Evolutionary conservation across 176 grass and related monocot species (phyloP).

Genomic region (Oryza glumipatula): DNA sequence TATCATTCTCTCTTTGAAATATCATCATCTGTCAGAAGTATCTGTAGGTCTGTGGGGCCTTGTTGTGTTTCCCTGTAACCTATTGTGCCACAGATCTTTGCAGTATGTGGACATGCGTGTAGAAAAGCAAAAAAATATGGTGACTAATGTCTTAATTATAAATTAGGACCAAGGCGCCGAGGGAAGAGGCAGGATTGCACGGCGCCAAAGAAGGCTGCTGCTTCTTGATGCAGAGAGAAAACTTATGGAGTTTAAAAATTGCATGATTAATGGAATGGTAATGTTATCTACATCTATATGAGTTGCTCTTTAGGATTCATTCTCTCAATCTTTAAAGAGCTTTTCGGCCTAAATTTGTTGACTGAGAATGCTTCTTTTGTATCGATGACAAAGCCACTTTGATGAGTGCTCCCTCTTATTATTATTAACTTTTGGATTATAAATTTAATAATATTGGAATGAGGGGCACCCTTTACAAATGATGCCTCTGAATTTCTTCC

Average conservation of each 20-base stretch:
- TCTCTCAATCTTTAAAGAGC: neutral
- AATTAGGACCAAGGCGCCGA: constrained; percentile 88
- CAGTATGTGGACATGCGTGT: neutral
- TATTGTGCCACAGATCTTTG: neutral
- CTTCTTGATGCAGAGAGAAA: constrained; percentile 85
- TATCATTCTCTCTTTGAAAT: neutral
- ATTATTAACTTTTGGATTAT: neutral
- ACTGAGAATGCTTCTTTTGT: neutral
- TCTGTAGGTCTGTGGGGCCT: neutral
- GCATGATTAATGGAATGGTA: constrained; percentile 80
- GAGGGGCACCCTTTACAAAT: neutral
- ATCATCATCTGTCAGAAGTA: constrained; percentile 6
- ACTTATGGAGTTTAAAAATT: constrained; percentile 75
- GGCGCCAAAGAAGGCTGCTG: constrained; percentile 83
- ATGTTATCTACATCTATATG: constrained; percentile 31
- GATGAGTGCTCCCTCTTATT: no score
- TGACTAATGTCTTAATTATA: constrained; percentile 43
- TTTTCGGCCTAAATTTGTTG: neutral
- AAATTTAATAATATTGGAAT: neutral
- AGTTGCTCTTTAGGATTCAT: neutral
- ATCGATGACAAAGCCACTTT: neutral
- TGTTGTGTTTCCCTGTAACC: neutral
- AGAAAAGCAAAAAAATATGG: constrained; percentile 18
- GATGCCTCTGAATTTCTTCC: constrained; percentile 33
- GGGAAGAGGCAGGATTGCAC: constrained; percentile 87